Base-by-base conservation (phyloP, 805 yeast species). In the Cyberlindnera galapagoensis region DNA sequence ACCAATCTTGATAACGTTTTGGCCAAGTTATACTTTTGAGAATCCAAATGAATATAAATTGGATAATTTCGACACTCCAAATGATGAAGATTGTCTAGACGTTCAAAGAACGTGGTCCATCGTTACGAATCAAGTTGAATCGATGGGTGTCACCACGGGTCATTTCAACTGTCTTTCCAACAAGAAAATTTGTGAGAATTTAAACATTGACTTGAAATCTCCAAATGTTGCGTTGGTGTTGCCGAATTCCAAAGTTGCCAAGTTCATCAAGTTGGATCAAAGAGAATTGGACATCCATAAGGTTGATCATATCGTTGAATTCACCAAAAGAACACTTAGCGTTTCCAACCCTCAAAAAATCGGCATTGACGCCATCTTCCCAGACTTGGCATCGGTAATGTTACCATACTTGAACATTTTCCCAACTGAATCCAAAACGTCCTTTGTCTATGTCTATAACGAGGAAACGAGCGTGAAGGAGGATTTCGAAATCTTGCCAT, bases 1-100 rank as follows among this genome's bases (percentile, higher is more conserved):
- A 18, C 83, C 90, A 3, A 55, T 62, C 33, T 57, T 82, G 40
- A 64, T 82, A 4, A 68, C 82, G 11, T 76, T 82, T 38, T 80
- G 81, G 74, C 87, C 88, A 3, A 56, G 76, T 3, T 54, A 65
- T 5, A 62, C 65, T 28, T 53, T 67, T 18, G 41, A 49, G 3
- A 58, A 55, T 24, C 54, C 65, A 21, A 58, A 60, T 31, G 46
- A 41, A 6, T 36, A 46, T 14, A 43, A 47, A 11, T 47, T 52
- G 10, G 65, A 60, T 5, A 54, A 56, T 5, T 62, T 62, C 33
- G 44, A 46, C n/a, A 47, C 56, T 5, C 73, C 69, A 34, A 42
- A 47, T 7, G 75, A 80, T 46, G 61, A 63, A 12, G 65, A 67
- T 30, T 74, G 84, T 42, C 44, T 62, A 26, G 70, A 67, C 11